phyloP scores from a whole-genome alignment of 768 basidiomycete species.

The Kwoniella europaea region DNA sequence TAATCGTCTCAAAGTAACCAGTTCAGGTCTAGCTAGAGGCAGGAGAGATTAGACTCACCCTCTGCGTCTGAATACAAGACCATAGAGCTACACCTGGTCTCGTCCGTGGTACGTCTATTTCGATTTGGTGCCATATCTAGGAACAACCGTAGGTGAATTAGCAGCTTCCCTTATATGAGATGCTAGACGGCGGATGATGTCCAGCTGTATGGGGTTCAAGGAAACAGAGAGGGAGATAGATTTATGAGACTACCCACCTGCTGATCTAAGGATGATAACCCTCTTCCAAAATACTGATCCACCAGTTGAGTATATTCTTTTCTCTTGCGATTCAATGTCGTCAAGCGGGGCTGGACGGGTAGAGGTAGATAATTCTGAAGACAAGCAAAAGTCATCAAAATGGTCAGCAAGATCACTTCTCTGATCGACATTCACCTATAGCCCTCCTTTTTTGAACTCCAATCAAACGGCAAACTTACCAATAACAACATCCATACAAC shows the following conservation, averaged over 20 bases:
- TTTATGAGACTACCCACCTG: constrained; percentile 52
- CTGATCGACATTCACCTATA: too few species aligned
- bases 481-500: constrained; percentile 93
- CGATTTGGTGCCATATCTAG: constrained; percentile 98
- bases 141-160: neutral
- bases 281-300: constrained; percentile 83
- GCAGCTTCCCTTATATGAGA: neutral
- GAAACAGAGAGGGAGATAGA: too few species aligned
- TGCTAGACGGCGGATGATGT: too few species aligned
- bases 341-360: constrained; percentile 72
- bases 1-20: neutral
- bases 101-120: constrained; percentile 96
- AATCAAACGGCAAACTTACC: constrained; percentile 62
- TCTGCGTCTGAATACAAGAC: constrained; percentile 87
- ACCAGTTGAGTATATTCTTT: constrained; percentile 90
- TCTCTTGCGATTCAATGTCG: constrained; percentile 84
- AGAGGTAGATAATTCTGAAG: constrained; percentile 88
- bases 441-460: too few species aligned
- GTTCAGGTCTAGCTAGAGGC: too few species aligned
- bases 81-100: constrained; percentile 87
- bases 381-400: neutral
- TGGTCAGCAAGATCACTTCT: too few species aligned
- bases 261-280: constrained; percentile 83
- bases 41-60: constrained; percentile 64
- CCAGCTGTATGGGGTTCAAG: neutral